Conservation (phyloP, 371 early-diverging fungal species). For the Mortierella sp. region DNA sequence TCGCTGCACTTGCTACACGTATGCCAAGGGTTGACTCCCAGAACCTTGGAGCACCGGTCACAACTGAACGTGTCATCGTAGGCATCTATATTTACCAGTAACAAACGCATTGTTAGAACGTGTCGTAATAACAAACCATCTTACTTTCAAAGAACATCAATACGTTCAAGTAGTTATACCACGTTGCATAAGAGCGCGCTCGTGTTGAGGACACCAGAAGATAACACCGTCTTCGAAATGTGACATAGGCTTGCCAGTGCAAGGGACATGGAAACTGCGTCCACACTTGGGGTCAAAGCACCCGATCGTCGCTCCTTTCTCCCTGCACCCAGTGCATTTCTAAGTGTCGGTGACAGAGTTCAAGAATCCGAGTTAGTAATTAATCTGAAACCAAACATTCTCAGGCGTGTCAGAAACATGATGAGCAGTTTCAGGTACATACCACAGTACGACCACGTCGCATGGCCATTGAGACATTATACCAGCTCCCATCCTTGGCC, state of each 20-base stretch:
- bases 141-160: background rate
- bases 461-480: conserved; percentile 87
- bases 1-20: conserved; percentile 78
- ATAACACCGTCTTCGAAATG: conserved; percentile 85
- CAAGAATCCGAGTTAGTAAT: too few species aligned
- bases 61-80: conserved; percentile 82
- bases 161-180: conserved; percentile 40
- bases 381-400: background rate
- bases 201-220: conserved; percentile 91
- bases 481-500: conserved; percentile 82
- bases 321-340: conserved; percentile 83
- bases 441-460: conserved; percentile 83
- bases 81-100: conserved; percentile 60
- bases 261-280: conserved; percentile 88
- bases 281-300: conserved; percentile 90
- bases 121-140: background rate
- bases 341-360: conserved; percentile 25
- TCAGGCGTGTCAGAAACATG: background rate
- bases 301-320: conserved; percentile 91
- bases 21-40: conserved; percentile 75
- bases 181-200: conserved; percentile 67
- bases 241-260: conserved; percentile 80
- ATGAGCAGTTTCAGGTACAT: conserved; percentile 13
- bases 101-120: background rate
- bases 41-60: conserved; percentile 73